phyloP scores from a whole-genome alignment of 495 filamentous ascomycete genomes.

The Aspergillus heteromorphus region DNA sequence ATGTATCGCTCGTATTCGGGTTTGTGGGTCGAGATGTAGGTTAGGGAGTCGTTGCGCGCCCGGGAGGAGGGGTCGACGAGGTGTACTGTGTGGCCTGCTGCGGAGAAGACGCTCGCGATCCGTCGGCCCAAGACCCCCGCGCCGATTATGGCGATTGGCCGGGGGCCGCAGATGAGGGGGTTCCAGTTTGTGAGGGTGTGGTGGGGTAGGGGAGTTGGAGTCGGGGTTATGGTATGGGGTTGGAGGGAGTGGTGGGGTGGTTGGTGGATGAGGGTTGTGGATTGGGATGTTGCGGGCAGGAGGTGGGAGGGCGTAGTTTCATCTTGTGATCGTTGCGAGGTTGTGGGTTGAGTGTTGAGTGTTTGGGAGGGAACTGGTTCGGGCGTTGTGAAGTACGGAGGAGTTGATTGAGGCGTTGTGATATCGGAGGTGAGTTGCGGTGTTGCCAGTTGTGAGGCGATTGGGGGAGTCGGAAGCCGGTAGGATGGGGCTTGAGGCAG shows the following conservation, averaged over 20 bases:
- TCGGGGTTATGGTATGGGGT: background rate
- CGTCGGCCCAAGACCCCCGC: constrained; percentile 41
- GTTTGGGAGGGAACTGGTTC: too few species aligned
- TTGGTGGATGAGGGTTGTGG: background rate
- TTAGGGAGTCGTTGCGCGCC: constrained; percentile 16
- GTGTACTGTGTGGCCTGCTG: constrained; percentile 35
- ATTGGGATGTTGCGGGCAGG: background rate
- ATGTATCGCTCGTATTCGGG: background rate
- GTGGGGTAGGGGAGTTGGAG: background rate
- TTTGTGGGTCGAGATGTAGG: background rate
- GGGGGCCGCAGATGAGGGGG: background rate
- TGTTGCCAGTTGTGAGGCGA: too few species aligned
- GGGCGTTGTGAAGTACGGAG: too few species aligned
- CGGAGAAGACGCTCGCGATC: constrained; percentile 28
- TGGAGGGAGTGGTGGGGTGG: background rate
- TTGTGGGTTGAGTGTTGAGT: too few species aligned
- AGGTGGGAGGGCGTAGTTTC: background rate
- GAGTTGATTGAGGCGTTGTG: too few species aligned
- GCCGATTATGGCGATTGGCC: constrained; percentile 37
- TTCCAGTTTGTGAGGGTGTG: background rate
- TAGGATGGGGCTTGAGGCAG: too few species aligned
- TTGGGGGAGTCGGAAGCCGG: too few species aligned
- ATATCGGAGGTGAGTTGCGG: too few species aligned
- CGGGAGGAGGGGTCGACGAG: constrained; percentile 27
- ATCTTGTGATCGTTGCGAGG: too few species aligned